phyloP scores from a whole-genome alignment of 1,284 basidiomycete genomes.

The Microbotryomycetes sp. region DNA sequence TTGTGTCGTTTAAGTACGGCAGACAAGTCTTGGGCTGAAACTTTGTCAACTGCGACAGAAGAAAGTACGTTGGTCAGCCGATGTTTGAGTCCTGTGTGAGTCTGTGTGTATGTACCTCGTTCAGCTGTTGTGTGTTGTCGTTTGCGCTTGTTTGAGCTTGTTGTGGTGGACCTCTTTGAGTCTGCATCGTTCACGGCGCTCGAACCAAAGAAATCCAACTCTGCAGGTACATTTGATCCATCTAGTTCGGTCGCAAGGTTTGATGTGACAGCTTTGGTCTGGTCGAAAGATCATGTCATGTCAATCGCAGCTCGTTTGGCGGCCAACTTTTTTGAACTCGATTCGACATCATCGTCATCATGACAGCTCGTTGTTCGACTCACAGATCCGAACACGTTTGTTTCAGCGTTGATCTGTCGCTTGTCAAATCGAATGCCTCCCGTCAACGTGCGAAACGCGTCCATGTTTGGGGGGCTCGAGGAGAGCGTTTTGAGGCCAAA shows the following conservation, averaged over 20 bases:
- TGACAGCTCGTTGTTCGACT: not conserved
- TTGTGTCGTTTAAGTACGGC: conserved; percentile 15
- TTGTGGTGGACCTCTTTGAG: conserved; percentile 34
- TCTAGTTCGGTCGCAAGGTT: not conserved
- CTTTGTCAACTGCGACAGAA: not conserved
- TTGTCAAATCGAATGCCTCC: conserved; percentile 58
- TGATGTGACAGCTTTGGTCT: not conserved
- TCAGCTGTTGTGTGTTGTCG: not conserved
- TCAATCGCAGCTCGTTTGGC: not conserved
- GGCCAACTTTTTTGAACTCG: not conserved
- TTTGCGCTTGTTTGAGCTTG: conserved; percentile 36
- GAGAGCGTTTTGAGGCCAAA: not conserved
- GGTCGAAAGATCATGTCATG: not conserved
- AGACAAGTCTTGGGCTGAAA: conserved; percentile 9
- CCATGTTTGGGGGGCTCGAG: conserved; percentile 31
- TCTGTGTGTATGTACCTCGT: not conserved
- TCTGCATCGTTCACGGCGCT: conserved; percentile 10
- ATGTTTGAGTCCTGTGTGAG: not conserved
- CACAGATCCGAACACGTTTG: conserved; percentile 57
- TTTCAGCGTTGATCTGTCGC: conserved; percentile 62
- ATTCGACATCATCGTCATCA: not conserved
- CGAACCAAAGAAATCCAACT: conserved; percentile 77
- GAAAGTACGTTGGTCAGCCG: not conserved
- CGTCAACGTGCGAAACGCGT: conserved; percentile 41
- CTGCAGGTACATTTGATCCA: conserved; percentile 52